phyloP scores from a whole-genome alignment of 2,329 filamentous ascomycete genomes.

The Fonsecaea pedrosoi region DNA sequence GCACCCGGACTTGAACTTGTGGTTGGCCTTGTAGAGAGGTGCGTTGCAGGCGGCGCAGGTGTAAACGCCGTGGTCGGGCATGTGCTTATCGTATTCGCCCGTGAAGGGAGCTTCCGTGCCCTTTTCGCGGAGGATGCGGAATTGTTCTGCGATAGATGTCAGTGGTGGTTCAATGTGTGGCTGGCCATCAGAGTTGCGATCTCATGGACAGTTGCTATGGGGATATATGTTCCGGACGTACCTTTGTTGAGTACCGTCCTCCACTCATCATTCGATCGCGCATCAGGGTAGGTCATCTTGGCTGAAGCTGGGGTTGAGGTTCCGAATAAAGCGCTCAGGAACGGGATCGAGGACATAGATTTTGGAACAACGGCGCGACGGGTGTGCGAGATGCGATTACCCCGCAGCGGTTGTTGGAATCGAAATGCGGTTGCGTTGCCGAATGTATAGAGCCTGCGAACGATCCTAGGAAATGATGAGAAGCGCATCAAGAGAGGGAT shows the following conservation, averaged over 20 bases:
- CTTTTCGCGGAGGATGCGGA: constrained; percentile 88
- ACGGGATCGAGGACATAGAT: constrained; percentile 80
- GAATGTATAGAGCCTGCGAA: constrained; percentile 57
- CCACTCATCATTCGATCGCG: constrained; percentile 86
- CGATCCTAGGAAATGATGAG: constrained; percentile 54
- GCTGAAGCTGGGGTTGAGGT: constrained; percentile 60
- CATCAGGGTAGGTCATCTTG: constrained; percentile 71
- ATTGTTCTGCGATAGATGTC: constrained; percentile 74
- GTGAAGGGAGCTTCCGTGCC: constrained; percentile 84
- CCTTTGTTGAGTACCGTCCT: constrained; percentile 78
- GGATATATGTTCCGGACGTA: constrained; percentile 45
- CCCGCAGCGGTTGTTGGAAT: constrained; percentile 28
- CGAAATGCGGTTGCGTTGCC: constrained; percentile 50
- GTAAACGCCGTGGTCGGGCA: constrained; percentile 77
- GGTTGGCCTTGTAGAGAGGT: constrained; percentile 87
- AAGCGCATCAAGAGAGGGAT: constrained; percentile 55
- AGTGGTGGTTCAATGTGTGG: neutral
- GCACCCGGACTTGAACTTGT: constrained; percentile 96
- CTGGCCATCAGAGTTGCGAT: neutral
- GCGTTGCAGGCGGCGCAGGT: constrained; percentile 84
- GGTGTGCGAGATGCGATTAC: constrained; percentile 38
- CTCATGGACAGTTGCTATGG: neutral
- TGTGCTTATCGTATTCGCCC: constrained; percentile 87
- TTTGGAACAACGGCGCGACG: constrained; percentile 50
- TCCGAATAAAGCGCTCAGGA: constrained; percentile 77